Base-by-base conservation (phyloP, 768 basidiomycete species). In the Psilocybe sp. region DNA sequence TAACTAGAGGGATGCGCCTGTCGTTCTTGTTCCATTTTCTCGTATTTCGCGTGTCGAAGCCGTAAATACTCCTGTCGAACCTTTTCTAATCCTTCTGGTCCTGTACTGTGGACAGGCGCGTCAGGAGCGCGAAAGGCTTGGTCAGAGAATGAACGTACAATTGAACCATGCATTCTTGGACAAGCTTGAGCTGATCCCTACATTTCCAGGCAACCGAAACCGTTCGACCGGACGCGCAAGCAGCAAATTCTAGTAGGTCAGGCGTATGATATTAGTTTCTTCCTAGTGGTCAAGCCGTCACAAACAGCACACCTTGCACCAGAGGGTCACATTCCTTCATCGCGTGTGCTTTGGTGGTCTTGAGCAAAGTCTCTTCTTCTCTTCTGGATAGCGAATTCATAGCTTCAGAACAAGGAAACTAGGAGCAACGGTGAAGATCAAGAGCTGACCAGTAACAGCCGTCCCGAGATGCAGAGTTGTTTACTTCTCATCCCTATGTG, bases 131-230 rank as follows among this genome's bases (percentile, higher is more conserved):
- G 34, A 20, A 15, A 23, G 11, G n/a, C n/a, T 49, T 7, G 23
- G 23, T 28, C 31, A 12, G 42, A 45, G 36, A 14, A 35, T n/a
- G n/a, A 7, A 74, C 89, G 62, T 61, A 93, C 92, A 81, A 91
- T 63, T 83, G 80, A 12, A 84, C 60, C 79, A 95, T 85, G 64
- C 92, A 95, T 1, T 79, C 76, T 62, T 94, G 87, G 38, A 94
- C 74, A 11, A 68, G 72, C 58, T 79, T 82, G 47, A 89, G 80
- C 62, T 85, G 77, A 31, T 74, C 74, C 62, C 77, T 81, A 63
- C 92, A 95, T 18, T 84, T 80, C 92, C 92, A 95, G 12, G 85
- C 85, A 19, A 93, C 85, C 5, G 92, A 90, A 45, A 95, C 67
- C 3, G 86, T 89, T 7, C 92, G 81, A 7, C 90, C 90, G 47